Evolutionary conservation across 306 rosid genomes (phyloP), one percentile per base, ranked within the genome.

Genomic region (Quercus glauca): DNA sequence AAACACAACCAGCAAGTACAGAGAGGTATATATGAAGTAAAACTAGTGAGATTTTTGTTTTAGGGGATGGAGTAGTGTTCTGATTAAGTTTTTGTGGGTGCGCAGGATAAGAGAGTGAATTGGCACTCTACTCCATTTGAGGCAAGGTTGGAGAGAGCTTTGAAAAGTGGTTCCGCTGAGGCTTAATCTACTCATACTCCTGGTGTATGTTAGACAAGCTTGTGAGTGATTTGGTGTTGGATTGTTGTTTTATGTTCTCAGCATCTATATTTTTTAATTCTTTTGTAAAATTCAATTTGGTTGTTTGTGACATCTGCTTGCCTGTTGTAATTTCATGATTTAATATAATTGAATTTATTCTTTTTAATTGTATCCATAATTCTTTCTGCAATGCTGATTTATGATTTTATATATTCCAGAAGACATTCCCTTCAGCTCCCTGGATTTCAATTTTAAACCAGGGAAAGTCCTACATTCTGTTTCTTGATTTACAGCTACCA

Each of bases 91-190:
- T 79, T 81, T 43, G 53, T 81, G 84, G 82, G 55, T 71, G 80
- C 87, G 90, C 97, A 92, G 98, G 97, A 94, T 84, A 90, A 81
- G 85, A 89, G 55, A 80, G 94, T 94, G 78, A 89, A 84, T 65
- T 92, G 96, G 97, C 94, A 92, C 59, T 61, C 94, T 58, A 94
- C 96, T 68, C 98, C 96, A 72, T 94, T 94, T 79, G 98, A 89
- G 88, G 85, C 92, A 52, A 89, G 97, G 80, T 74, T 90, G 80
- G 97, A 94, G 86, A 90, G 93, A 84, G 97, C 96, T 83, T 73
- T 94, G 92, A 86, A 87, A 35, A 72, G 82, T 77, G 90, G 88
- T 73, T 82, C 77, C 80, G 84, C 85, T 28, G 85, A 83, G 76
- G 82, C 82, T 73, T 80, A 85, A 79, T 63, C 89, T 67, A 23